These are phyloP conservation scores for Salix exigua DNA, from an alignment of 345 rosid genomes.

Conservation along the genomic window DNA sequence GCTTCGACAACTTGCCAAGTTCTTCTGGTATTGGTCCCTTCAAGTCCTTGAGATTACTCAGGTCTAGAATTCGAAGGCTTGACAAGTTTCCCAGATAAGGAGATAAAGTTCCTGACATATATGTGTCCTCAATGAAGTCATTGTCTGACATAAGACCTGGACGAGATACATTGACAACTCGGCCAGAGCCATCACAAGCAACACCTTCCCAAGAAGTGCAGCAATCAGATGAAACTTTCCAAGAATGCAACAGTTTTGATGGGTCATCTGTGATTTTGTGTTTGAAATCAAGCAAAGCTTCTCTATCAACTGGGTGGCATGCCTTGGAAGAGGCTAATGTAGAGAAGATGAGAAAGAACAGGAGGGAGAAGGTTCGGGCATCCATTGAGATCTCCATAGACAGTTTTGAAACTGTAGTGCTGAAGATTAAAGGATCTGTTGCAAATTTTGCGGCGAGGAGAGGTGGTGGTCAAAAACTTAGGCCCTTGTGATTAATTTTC, in stretches of 20 bases:
- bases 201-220: constrained; percentile 55
- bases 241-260: constrained; percentile 39
- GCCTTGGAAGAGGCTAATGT: constrained; percentile 11
- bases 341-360: constrained; percentile 2
- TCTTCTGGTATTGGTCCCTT: constrained; percentile 41
- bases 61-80: constrained; percentile 43
- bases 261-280: constrained; percentile 48
- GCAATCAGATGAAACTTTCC: constrained; percentile 47
- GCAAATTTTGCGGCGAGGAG: background rate
- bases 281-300: constrained; percentile 53
- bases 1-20: constrained; percentile 35
- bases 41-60: constrained; percentile 50
- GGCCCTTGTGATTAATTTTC: background rate
- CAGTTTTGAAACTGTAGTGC: constrained; percentile 1
- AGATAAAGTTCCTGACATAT: constrained; percentile 48
- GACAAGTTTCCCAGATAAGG: constrained; percentile 49
- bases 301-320: constrained; percentile 40
- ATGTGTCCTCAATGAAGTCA: constrained; percentile 37
- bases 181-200: constrained; percentile 35
- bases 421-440: background rate
- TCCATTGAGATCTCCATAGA: constrained; percentile 20
- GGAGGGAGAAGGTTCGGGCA: constrained; percentile 1
- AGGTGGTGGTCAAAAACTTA: background rate
- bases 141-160: constrained; percentile 30
- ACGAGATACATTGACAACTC: constrained; percentile 46